Evolutionary conservation across 805 yeast genomes (phyloP).

Genomic region (Millerozyma acaciae): DNA sequence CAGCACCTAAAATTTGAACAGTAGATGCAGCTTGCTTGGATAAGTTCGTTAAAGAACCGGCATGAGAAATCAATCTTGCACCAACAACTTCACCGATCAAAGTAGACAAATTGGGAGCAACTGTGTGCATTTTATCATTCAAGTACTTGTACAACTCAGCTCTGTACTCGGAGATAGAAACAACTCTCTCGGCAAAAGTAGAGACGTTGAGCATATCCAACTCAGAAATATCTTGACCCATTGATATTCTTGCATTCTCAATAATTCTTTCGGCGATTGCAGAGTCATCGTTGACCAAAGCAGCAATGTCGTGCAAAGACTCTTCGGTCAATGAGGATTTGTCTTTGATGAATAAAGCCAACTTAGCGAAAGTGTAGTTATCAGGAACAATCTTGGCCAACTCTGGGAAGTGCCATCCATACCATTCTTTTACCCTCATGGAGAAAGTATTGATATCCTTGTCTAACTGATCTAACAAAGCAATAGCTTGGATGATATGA

Average conservation of each 20-base stretch:
- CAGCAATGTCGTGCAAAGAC: constrained; percentile 90
- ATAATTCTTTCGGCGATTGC: constrained; percentile 84
- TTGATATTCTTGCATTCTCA: constrained; percentile 93
- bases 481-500: constrained; percentile 98
- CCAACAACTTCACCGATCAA: constrained; percentile 98
- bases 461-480: constrained; percentile 93
- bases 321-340: constrained; percentile 86
- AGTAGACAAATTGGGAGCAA: constrained; percentile 95
- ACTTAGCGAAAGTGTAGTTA: constrained; percentile 79
- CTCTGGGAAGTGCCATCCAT: constrained; percentile 99
- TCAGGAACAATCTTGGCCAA: constrained; percentile 88
- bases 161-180: constrained; percentile 87
- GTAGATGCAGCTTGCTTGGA: constrained; percentile 99
- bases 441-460: constrained; percentile 97
- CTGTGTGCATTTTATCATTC: constrained; percentile 93
- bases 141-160: constrained; percentile 77
- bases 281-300: constrained; percentile 85
- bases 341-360: constrained; percentile 80
- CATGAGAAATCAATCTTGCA: constrained; percentile 96
- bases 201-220: constrained; percentile 89
- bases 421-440: constrained; percentile 97
- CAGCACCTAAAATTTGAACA: constrained; percentile 96
- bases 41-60: constrained; percentile 94
- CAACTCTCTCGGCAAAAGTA: constrained; percentile 91
- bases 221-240: constrained; percentile 98